These are phyloP conservation scores for Sarocladium brachiariae DNA, from an alignment of 2,329 filamentous ascomycete species.

Conservation along the genomic window DNA sequence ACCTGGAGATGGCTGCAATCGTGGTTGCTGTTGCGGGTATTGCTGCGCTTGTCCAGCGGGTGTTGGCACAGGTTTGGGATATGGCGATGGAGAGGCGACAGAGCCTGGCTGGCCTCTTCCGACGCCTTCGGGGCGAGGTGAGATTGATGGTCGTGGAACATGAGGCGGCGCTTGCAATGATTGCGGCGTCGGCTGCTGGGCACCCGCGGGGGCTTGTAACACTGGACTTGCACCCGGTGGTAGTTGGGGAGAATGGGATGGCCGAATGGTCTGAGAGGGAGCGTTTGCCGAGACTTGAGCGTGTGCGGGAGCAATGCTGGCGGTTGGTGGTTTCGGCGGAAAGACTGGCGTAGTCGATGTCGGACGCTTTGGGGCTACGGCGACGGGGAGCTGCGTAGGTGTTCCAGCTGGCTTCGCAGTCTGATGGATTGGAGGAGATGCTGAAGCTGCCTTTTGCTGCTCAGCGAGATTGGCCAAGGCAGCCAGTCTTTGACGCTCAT, in stretches of 20 bases:
- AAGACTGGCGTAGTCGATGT: conserved; percentile 27
- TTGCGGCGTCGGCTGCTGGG: conserved; percentile 21
- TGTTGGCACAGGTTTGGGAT: conserved; percentile 17
- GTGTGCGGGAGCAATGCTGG: conserved; percentile 18
- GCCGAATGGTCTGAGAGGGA: conserved; percentile 7
- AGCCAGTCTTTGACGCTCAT: conserved; percentile 26
- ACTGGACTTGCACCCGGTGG: conserved; percentile 23
- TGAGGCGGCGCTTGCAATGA: conserved; percentile 22
- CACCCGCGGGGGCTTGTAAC: conserved; percentile 29
- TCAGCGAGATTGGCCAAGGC: conserved; percentile 18
- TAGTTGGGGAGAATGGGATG: conserved; percentile 24
- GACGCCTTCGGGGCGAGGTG: conserved; percentile 26
- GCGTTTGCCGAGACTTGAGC: conserved; percentile 14
- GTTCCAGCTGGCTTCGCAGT: conserved; percentile 14
- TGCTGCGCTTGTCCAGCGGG: conserved; percentile 15
- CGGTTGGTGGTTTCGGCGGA: conserved; percentile 26
- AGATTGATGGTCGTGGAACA: conserved; percentile 24
- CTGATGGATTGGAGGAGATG: conserved; percentile 26
- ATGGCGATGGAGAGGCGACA: conserved; percentile 15
- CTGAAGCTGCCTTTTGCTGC: conserved; percentile 7
- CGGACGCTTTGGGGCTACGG: conserved; percentile 19
- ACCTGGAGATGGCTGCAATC: conserved; percentile 14
- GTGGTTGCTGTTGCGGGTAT: conserved; percentile 14
- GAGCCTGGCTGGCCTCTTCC: conserved; percentile 22
- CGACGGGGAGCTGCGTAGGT: conserved; percentile 15